Evolutionary conservation across 441 rosid genomes (phyloP), one percentile per base, ranked within the genome.

Genomic region (Aleurites moluccanus): DNA sequence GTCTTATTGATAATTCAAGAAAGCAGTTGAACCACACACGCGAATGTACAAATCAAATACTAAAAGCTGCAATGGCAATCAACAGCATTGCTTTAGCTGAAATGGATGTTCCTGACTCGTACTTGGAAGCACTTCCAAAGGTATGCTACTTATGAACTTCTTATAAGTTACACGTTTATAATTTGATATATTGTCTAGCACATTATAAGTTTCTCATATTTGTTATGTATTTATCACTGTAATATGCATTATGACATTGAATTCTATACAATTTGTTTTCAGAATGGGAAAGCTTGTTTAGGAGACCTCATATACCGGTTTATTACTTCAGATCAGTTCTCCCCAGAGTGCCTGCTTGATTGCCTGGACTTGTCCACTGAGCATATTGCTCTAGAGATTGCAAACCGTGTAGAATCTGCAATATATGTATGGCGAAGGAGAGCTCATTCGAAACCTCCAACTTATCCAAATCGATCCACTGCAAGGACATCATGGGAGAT

Each of bases 61-160:
- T 96, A 0, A 96, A 96, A 84, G 99, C 98, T 69, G 92, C 93
- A 33, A 87, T 96, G 97, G 97, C 99, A 59, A 96, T 93, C 81
- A 96, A 96, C 82, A 86, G 87, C 79, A 81, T 81, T 72, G 86
- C 97, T 44, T 81, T 96, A 69, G 84, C 85, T 40, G 99, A 93
- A n/a, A 96, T 96, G 97, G 96, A 91, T 50, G 86, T 96, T 76
- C 99, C 99, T 14, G 89, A 91, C 33, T 87, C 94, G 2, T 96
- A 86, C 80, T 81, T 91, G 59, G 97, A 91, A 55, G 65, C 98
- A 79, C 97, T 93, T 80, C 99, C 99, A 25, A 90, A 92, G 97
- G 99, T 93, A 59, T 62, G 52, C 1, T n/a, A 13, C 5, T 7
- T 4, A 35, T 28, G 18, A 27, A 53, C 57, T 0, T 25, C 56